Evolutionary conservation across 192 early-diverging fungal species (phyloP).

Genomic region (Umbelopsis sp.): DNA sequence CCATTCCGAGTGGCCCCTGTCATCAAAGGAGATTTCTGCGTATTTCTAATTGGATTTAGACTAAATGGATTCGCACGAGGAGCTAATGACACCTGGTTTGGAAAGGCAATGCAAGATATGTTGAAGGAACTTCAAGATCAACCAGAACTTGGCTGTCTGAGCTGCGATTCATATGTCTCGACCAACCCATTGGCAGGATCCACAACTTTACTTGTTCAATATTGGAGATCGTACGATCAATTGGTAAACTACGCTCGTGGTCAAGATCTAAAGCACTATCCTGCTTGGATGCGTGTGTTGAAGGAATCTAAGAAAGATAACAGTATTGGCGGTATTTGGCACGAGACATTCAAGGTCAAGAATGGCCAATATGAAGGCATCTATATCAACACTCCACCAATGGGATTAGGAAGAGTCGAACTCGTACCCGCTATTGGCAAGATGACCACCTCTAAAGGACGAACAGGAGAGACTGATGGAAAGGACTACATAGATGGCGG

Average conservation of each 20-base stretch:
- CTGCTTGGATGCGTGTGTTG: background rate
- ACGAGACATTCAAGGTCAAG: background rate
- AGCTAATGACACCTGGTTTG: background rate
- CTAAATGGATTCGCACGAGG: background rate
- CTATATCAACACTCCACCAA: constrained; percentile 3
- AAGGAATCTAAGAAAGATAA: background rate
- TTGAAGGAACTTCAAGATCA: background rate
- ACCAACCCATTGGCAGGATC: background rate
- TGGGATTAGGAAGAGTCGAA: background rate
- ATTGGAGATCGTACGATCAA: constrained; percentile 5
- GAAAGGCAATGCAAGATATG: background rate
- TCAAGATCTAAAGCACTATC: background rate
- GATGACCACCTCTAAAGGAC: background rate
- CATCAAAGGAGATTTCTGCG: constrained; percentile 4
- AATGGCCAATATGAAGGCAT: constrained; percentile 7
- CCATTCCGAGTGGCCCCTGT: background rate
- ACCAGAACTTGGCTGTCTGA: background rate
- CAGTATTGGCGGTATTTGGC: background rate
- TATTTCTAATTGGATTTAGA: background rate
- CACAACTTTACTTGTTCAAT: background rate
- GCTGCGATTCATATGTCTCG: background rate
- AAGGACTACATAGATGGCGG: background rate
- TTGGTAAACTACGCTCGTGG: background rate
- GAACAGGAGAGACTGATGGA: background rate
- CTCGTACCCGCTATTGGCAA: background rate